Base-by-base conservation (phyloP, 2,329 filamentous ascomycete species). In the Hymenoscyphus albidus region DNA sequence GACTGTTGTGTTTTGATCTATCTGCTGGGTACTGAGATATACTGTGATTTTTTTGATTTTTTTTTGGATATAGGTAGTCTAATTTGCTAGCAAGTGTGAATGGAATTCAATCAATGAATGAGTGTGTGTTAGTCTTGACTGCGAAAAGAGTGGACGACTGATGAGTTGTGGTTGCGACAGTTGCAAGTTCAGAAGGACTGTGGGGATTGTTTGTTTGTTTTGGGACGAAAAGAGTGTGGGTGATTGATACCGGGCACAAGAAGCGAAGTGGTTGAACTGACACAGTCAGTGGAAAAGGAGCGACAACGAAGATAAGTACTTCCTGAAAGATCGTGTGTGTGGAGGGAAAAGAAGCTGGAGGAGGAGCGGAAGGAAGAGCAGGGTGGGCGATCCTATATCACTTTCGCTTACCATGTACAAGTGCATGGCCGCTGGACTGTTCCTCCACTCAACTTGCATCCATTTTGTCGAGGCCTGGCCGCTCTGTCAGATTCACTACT, bases 21-120 rank as follows among this genome's bases (percentile, higher is more conserved):
- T 27, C 22, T 22, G 6, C 4, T 54, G 7, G 18, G 48, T 54
- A 51, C 48, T 54, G 18, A 13, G 12, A 27, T 6, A 2, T 35
- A 35, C 9, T 35, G 35, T 35, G 35, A 10, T 6, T 35, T 6
- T 5, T 35, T 35, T 7, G 0, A n/a, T n/a, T n/a, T 10, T 22
- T 22, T 48, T 42, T 51, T 22, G 5, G 18, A 54, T 54, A 54
- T 12, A 10, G 48, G 22, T 7, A 35, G 35, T 35, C 9, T 54
- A 54, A 14, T 27, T 54, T 54, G 48, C 48, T 54, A 27, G 48
- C 48, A 54, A 40, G 13, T 60, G 38, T 14, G 64, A 69, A 42
- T 65, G 59, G 63, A 57, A 68, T 68, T 70, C 68, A 70, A 68
- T 69, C 68, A 69, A 68, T 69, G 69, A 68, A 70, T 65, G 63